Base-by-base conservation (phyloP, 1,284 basidiomycete species). In the Apiotrichum domesticum region DNA sequence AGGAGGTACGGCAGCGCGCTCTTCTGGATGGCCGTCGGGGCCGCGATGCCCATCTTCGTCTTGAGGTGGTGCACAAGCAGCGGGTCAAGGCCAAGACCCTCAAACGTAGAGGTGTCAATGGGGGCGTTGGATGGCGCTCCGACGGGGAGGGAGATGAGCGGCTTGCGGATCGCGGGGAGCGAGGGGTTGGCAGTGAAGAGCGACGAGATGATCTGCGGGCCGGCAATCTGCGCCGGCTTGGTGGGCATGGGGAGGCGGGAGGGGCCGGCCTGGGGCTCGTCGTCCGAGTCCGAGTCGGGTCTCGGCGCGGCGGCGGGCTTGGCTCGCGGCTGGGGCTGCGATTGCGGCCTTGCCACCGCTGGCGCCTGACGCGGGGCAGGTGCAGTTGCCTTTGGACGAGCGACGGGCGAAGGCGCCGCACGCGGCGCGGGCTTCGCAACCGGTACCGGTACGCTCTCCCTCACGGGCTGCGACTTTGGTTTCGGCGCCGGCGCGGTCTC, bases 1-100 rank as follows among this genome's bases (percentile, higher is more conserved):
- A 93, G 79, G 46, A 97, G 81, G 43, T 85, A 80, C 4, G 90
- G 86, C 15, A 98, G 79, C 2, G 87, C 84, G 8, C 86, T 84
- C 60, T 87, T 83, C 77, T 98, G 95, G 63, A 98, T 94, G 6
- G 88, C 86, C 0, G 95, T 98, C 0, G 96, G 96, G 63, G 87
- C 87, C 15, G 81, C 76, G 48, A 98, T 90, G 43, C 80, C 79
- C 85, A 98, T 86, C 78, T 93, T 96, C 29, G 77, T 80, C 34
- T 82, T 79, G 8, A 98, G 80, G 74, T 97, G 94, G 3, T 86
- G 74, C 48, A 86, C 82, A 35, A 98, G 81, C 35, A 96, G 81
- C 2, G 88, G 86, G 70, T 94, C 84, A 10, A 98, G 80, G 53
- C 91, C 85, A 55, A 93, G 80, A 8, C 86, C 84, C 35, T 80